Evolutionary conservation across 1,284 basidiomycete genomes (phyloP).

Genomic region (Stereum hirsutum): DNA sequence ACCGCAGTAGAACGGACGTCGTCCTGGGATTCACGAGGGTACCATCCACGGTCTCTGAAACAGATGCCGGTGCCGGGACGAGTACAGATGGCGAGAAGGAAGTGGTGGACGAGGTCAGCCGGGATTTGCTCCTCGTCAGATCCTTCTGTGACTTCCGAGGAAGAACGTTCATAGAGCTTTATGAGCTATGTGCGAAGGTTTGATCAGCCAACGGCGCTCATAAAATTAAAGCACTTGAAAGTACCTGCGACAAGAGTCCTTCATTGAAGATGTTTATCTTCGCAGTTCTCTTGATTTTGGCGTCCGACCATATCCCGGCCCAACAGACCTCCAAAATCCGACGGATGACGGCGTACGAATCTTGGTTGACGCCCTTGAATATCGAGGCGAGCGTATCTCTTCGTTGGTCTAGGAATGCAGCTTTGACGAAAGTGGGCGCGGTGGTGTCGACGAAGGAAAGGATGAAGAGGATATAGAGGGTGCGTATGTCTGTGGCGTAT

Average conservation of each 20-base stretch:
- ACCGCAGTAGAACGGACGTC: slow-evolving; percentile 12
- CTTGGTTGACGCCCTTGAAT: slow-evolving; percentile 60
- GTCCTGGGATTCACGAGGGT: slow-evolving; percentile 52
- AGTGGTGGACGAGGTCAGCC: slow-evolving; percentile 81
- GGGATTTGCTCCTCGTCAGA: slow-evolving; percentile 46
- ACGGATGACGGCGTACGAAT: slow-evolving; percentile 47
- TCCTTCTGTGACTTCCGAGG: slow-evolving; percentile 46
- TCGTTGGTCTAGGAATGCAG: slow-evolving; percentile 58
- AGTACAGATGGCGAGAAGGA: slow-evolving; percentile 81
- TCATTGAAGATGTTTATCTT: slow-evolving; percentile 67
- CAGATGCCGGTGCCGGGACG: slow-evolving; percentile 81
- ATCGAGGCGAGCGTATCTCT: slow-evolving; percentile 49
- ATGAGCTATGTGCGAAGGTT: slow-evolving; percentile 37
- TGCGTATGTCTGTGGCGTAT: slow-evolving; percentile 52
- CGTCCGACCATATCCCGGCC: slow-evolving; percentile 63
- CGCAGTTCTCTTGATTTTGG: slow-evolving; percentile 54
- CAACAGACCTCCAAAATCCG: slow-evolving; percentile 57
- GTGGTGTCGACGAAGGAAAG: slow-evolving; percentile 54
- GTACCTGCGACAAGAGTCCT: slow-evolving; percentile 48
- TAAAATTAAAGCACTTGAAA: slow-evolving; percentile 11
- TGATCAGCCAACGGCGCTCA: background rate
- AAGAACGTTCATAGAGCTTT: slow-evolving; percentile 56
- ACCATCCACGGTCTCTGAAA: slow-evolving; percentile 89
- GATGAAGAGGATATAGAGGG: slow-evolving; percentile 57
- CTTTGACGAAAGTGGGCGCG: slow-evolving; percentile 41